A percentile compares a stretch with the other conserved stretches of the same genome.
These are phyloP conservation scores for Porodaedalea pini DNA, from an alignment of 1,284 basidiomycete genomes.

Conservation along the genomic window DNA sequence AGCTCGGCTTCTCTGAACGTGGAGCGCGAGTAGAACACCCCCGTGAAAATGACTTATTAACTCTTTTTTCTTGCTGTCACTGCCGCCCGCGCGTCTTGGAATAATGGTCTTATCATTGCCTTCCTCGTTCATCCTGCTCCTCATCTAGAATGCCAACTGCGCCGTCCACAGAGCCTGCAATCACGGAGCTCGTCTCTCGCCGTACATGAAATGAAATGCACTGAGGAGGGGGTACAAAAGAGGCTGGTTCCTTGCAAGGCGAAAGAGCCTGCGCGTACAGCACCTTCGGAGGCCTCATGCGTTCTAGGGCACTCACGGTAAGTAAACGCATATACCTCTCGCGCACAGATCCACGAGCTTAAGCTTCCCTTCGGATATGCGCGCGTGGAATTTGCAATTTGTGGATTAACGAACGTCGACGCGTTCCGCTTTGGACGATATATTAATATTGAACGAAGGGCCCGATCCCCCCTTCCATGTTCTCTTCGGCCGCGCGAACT, in stretches of 20 bases:
- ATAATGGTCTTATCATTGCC: not conserved
- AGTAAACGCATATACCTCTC: not conserved
- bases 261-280: not conserved
- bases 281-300: not conserved
- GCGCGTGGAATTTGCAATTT: no score
- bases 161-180: not conserved
- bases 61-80: not conserved
- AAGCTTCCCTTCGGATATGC: no score
- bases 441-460: not conserved
- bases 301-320: not conserved
- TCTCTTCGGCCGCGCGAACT: not conserved
- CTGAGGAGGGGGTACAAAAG: no score
- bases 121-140: not conserved
- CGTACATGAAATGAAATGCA: no score
- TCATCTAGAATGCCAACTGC: not conserved
- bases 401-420: no score
- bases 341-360: no score
- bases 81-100: not conserved
- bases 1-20: slow-evolving; percentile 1
- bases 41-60: not conserved
- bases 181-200: not conserved
- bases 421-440: slow-evolving; percentile 1
- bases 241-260: not conserved
- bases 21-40: not conserved
- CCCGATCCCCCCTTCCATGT: not conserved